Evolutionary conservation across 257 asterid genomes (phyloP), one percentile per base, ranked within the genome.

Genomic region (Solanum sitiens): DNA sequence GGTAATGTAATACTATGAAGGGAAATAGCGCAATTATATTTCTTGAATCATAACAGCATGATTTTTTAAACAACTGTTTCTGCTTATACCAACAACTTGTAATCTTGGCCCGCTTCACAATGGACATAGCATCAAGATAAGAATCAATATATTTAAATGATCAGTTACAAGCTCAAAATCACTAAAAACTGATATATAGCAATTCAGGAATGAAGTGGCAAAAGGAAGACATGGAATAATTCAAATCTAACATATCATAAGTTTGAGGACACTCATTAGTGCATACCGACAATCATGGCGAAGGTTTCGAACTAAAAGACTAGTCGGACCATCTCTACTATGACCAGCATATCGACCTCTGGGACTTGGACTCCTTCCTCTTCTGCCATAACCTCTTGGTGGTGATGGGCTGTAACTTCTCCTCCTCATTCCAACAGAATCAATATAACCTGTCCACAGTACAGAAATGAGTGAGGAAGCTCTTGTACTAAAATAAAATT

Each of bases 361-460:
- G 50, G 80, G 95, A 92, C 92, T 90, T 13, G 98, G 98, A 87
- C 98, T 95, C 86, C 98, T 90, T 79, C 95, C 98, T 89, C 99
- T 93, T 89, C 99, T 92, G 42, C 98, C 93, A 89, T 95, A 94
- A 87, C 98, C 99, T 89, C 98, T 93, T 44, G 98, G 98, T 9
- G 98, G 99, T 84, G 98, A 94, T 12, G 98, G 99, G 73, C 95
- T 93, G 86, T 95, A 97, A 90, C 99, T 97, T 90, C 98, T 91
- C 87, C 98, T 98, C 91, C 98, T 93, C 99, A 97, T 92, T 83
- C 3, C 83, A 30, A 25, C 45, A 82, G 42, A 50, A 27, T 21
- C 18, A 30, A 79, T 45, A 16, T 15, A 37, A 27, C 15, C 67
- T 79, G 67, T 82, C 45, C 70, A 82, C 70, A 30, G 11, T 18